Evolutionary conservation across 148 eudicot genomes (phyloP), one percentile per base, ranked within the genome.

Genomic region (Vaccinium vitisidaea): DNA sequence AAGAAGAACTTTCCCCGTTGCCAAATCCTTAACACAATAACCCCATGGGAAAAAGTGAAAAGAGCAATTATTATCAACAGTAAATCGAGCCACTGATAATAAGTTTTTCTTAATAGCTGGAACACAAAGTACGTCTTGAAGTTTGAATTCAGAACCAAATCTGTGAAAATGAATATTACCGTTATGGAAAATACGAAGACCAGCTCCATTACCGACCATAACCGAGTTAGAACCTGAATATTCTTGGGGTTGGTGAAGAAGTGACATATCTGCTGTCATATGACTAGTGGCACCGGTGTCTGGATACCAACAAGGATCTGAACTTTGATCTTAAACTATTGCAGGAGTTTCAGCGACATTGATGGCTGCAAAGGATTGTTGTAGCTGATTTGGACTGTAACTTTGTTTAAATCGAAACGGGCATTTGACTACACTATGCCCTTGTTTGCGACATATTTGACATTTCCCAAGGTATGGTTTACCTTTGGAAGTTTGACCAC

Each of bases 21-120:
- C 50, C 19, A 75, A 16, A 75, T 75, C 78, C 78, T 75, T 75
- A 6, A 75, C 50, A 75, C 78, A 43, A 75, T 75, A 75, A 75
- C 11, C 78, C 50, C 21, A 75, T 32, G 78, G 21, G 32, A 39
- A 39, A 6, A 39, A 39, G 11, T 75, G 53, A 75, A 75, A 75
- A 8, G 78, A 75, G 75, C 46, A 25, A 71, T 71, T 71, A 14
- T 71, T 30, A 71, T 30, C 75, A 27, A 36, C 18, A 39, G 52
- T 75, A 75, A 75, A 75, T 18, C 19, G 0, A 0, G 77, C 50
- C 6, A 74, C 15, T 16, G 4, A 75, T 39, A 75, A 75, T 19
- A 39, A 8, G 16, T 39, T 75, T 46, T 75, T 43, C 18, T 43
- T 39, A 75, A 74, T 75, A 18, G 52, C 23, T 43, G 52, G 23